A percentile compares a stretch with the other conserved stretches of the same genome.
Conservation (phyloP, 192 early-diverging fungal genomes). For the Coemansia sp. region DNA sequence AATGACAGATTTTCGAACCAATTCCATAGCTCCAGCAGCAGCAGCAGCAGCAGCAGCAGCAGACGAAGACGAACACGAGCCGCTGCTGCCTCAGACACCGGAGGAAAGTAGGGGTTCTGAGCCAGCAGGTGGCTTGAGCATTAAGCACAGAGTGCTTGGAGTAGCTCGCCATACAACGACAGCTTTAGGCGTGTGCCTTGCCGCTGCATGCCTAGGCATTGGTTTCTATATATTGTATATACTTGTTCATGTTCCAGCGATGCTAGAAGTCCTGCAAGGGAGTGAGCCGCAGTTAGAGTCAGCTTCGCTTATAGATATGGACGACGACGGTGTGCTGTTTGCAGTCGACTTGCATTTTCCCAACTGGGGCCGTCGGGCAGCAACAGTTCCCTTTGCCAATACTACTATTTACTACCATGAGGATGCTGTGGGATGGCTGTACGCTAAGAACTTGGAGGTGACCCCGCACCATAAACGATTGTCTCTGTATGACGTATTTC, state of each 20-base stretch:
- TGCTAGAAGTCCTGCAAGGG: conserved; percentile 10
- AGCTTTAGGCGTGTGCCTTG: conserved; percentile 23
- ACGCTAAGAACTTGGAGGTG: conserved; percentile 17
- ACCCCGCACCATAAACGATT: conserved; percentile 6
- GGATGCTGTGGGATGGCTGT: conserved; percentile 31
- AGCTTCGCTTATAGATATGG: conserved; percentile 25
- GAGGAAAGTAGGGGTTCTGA: neutral
- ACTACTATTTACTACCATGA: conserved; percentile 29
- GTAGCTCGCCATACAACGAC: conserved; percentile 6
- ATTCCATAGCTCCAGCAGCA: neutral
- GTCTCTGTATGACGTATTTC: conserved; percentile 26
- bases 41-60: too few relatives aligned
- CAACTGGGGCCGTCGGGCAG: conserved; percentile 7
- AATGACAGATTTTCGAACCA: too few relatives aligned
- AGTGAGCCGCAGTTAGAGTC: conserved; percentile 21
- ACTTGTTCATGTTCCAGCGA: conserved; percentile 17
- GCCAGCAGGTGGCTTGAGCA: neutral
- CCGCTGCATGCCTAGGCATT: conserved; percentile 14
- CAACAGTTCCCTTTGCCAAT: conserved; percentile 25
- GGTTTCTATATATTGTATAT: conserved; percentile 41
- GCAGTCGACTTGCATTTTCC: conserved; percentile 26
- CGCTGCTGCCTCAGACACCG: conserved; percentile 12
- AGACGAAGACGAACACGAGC: conserved; percentile 20
- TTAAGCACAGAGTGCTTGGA: neutral
- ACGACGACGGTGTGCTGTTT: conserved; percentile 22